phyloP scores from a whole-genome alignment of 2,329 filamentous ascomycete species.

The Diaporthe sp. region DNA sequence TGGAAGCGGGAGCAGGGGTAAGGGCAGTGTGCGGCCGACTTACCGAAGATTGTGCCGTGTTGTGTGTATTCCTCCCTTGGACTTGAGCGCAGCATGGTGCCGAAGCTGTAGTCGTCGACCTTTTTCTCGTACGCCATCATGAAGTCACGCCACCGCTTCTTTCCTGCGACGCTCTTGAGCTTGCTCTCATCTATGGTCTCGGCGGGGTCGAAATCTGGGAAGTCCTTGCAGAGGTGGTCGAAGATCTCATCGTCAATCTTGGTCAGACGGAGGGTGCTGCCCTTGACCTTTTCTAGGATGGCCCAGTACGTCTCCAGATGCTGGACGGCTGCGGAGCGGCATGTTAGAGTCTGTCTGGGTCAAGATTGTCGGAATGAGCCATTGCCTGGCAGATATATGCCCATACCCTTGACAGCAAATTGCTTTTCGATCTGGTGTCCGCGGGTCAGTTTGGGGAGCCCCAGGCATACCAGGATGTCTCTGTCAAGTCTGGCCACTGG shows the following conservation, averaged over 20 bases:
- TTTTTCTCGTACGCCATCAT: conserved; percentile 94
- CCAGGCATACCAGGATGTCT: conserved; percentile 3
- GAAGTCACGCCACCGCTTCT: conserved; percentile 95
- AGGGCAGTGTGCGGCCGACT: conserved; percentile 42
- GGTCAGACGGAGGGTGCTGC: conserved; percentile 89
- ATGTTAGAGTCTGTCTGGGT: not conserved
- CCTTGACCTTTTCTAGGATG: conserved; percentile 90
- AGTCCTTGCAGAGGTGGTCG: conserved; percentile 86
- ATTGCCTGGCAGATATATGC: not conserved
- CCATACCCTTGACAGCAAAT: conserved; percentile 91
- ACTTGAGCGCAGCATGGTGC: conserved; percentile 86
- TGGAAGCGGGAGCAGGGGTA: conserved; percentile 36
- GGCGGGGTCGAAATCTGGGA: conserved; percentile 91
- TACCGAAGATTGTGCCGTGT: conserved; percentile 92
- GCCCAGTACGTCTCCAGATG: conserved; percentile 98
- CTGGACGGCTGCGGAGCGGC: conserved; percentile 73
- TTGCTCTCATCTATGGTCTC: conserved; percentile 86
- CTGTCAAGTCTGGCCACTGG: not conserved
- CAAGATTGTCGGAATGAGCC: not conserved
- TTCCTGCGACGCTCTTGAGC: conserved; percentile 98
- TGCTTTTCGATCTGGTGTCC: conserved; percentile 90
- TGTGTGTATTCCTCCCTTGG: conserved; percentile 87
- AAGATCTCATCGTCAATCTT: conserved; percentile 96
- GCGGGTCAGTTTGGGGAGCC: conserved; percentile 9
- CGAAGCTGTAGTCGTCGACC: conserved; percentile 98